phyloP scores from a whole-genome alignment of 176 grass and related monocot genomes.

The Eleusine indica region DNA sequence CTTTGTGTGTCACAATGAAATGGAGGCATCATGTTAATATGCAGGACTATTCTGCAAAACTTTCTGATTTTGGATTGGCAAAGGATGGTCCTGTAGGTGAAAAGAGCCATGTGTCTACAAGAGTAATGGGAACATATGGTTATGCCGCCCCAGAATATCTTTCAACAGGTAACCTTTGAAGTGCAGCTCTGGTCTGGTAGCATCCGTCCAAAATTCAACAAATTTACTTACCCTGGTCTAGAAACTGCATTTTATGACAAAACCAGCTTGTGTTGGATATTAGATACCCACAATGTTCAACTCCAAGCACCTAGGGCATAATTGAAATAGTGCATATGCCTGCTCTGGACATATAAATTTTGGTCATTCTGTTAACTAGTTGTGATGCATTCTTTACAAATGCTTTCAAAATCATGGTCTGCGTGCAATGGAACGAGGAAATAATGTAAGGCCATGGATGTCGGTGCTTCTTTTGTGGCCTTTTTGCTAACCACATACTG shows the following conservation, averaged over 20 bases:
- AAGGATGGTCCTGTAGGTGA: slow-evolving; percentile 91
- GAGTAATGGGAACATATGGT: slow-evolving; percentile 89
- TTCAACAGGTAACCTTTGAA: slow-evolving; percentile 73
- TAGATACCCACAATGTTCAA: slow-evolving; percentile 2
- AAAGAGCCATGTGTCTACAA: slow-evolving; percentile 89
- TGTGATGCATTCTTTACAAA: slow-evolving; percentile 5
- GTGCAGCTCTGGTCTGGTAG: neutral
- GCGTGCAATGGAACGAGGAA: neutral
- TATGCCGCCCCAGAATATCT: slow-evolving; percentile 96
- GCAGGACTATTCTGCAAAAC: slow-evolving; percentile 88
- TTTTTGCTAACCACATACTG: neutral
- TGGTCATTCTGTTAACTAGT: neutral
- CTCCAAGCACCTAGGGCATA: neutral
- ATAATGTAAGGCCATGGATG: neutral
- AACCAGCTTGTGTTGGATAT: neutral
- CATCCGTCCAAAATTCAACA: slow-evolving; percentile 5
- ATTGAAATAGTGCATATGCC: neutral
- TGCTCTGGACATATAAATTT: slow-evolving; percentile 25
- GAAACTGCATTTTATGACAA: slow-evolving; percentile 1
- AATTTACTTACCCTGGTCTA: neutral
- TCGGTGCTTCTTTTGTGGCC: neutral
- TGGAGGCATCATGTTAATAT: slow-evolving; percentile 28
- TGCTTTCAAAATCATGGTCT: neutral
- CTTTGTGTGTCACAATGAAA: slow-evolving; percentile 18
- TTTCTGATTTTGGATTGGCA: slow-evolving; percentile 95